Evolutionary conservation across 805 yeast genomes (phyloP), one percentile per base, ranked within the genome.

Genomic region (Barnettozyma vustinii): DNA sequence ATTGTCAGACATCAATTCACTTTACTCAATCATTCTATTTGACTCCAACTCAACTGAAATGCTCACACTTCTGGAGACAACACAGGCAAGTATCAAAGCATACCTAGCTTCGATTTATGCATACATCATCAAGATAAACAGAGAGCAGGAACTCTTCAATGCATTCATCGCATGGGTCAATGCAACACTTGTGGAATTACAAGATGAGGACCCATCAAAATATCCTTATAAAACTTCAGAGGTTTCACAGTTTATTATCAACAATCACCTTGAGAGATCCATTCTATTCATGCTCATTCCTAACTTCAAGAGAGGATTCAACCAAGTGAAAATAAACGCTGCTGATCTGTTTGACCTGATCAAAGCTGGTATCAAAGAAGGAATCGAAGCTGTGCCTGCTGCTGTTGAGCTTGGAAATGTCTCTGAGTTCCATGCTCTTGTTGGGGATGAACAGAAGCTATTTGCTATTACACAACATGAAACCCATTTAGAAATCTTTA

Each of bases 121-220:
- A 16, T 63, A 65, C 35, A 66, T 76, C 15, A 64, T 72, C 67
- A 69, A 66, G 32, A 58, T 73, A 30, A 75, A 76, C 52, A 62
- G 69, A 40, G 81, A 76, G 49, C 79, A 75, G 53, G 68, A 67
- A 39, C 54, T 68, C 15, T 76, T 77, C 56, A 68, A 67, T 44
- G 63, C 70, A 21, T 76, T 73, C 48, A 55, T 74, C 6, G 61
- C 63, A 15, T 77, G 81, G 81, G 50, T 68, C 3, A 52, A 70
- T 45, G 55, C 58, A 20, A 71, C 52, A 0, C 41, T 63, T 2
- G 53, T 52, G 4, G 65, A 60, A 23, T 41, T 65, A 6, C 62
- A 60, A 47, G 68, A 59, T 20, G 69, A 65, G 32, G 49, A 51
- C 2, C 56, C 57, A 18, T 16, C 44, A 7, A 50, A 46, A 19